Percentiles rank a stretch among this genome's conserved stretches.
These are phyloP conservation scores for Leccinum ochraceum DNA, from an alignment of 768 basidiomycete genomes.

Conservation along the genomic window DNA sequence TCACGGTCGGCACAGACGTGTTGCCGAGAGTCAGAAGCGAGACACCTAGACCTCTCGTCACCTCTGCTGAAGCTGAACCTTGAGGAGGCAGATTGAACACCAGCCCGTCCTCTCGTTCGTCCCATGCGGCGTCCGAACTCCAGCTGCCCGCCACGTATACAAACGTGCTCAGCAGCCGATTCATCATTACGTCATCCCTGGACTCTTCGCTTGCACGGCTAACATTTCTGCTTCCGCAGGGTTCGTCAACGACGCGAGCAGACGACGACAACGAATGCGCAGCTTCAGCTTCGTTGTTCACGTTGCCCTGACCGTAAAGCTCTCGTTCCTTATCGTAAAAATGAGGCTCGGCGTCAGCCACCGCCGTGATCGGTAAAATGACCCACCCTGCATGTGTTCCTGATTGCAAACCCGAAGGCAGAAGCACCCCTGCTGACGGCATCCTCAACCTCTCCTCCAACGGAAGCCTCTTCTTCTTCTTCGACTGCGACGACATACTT, in stretches of 20 bases:
- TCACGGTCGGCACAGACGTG: constrained; percentile 6
- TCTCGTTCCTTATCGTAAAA: constrained; percentile 26
- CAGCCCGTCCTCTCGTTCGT: constrained; percentile 25
- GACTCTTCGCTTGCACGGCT: constrained; percentile 7
- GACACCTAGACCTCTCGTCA: constrained; percentile 8
- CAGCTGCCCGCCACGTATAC: constrained; percentile 23
- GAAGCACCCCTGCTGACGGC: constrained; percentile 20
- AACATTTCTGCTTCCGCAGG: neutral
- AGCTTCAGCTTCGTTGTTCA: constrained; percentile 9
- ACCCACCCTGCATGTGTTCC: constrained; percentile 31
- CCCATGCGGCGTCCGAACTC: constrained; percentile 28
- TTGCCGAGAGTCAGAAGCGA: constrained; percentile 1
- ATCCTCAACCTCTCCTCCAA: constrained; percentile 8
- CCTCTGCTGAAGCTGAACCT: constrained; percentile 11
- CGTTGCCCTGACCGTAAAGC: constrained; percentile 20
- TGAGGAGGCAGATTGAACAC: constrained; percentile 27
- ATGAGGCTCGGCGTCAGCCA: constrained; percentile 11
- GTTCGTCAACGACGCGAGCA: neutral
- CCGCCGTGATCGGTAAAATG: constrained; percentile 27
- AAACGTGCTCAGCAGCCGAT: constrained; percentile 21
- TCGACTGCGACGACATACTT: constrained; percentile 14
- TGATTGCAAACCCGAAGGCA: constrained; percentile 15
- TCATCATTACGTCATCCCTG: constrained; percentile 14
- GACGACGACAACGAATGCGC: constrained; percentile 5
- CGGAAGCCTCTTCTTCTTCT: constrained; percentile 4